Base-by-base conservation (phyloP, 306 rosid genomes). In the Ceratonia siliqua region DNA sequence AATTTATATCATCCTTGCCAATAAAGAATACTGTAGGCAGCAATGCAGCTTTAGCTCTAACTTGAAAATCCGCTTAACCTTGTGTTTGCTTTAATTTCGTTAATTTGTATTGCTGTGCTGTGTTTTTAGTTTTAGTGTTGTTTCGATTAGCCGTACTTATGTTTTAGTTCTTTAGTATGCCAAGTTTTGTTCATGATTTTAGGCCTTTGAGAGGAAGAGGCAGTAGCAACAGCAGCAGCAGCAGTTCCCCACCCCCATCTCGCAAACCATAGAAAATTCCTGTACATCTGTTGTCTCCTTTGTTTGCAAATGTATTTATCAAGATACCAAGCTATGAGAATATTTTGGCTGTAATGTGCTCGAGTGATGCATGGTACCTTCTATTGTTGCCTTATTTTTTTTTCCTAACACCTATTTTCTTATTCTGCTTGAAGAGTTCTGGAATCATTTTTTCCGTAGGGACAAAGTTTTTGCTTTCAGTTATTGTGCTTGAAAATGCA, bases 151-250 rank as follows among this genome's bases (percentile, higher is more conserved):
- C 3, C 12, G 3, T 42, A 42, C 48, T 0, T 42, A 39, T 39
- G 10, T 39, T 39, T 39, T 39, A 42, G n/a, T 42, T 42, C 48
- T 12, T 49, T 67, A 59, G 24, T 56, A 13, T 56, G 11, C 21
- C 4, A 8, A 72, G 8, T 2, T 30, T 41, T 6, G 6, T 68
- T n/a, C 55, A 28, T 33, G 48, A 80, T 28, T 73, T 38, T 28
- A 93, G 98, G 94, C 90, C 96, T n/a, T 69, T 87, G 85, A 91
- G 86, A 83, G 92, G 94, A 78, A 81, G 96, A 84, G 91, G 89
- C 70, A 84, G 87, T 63, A 89, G 98, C 87, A 86, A 87, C 73
- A 93, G 97, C 85, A 91, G 97, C 79, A 88, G 93, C 85, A 91
- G 96, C 82, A 83, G 87, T 66, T 93, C 96, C 24, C 96, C 96